Evolutionary conservation across 75 land plant genomes (phyloP), one percentile per base, ranked within the genome.

Genomic region (Pinus albicaulis): DNA sequence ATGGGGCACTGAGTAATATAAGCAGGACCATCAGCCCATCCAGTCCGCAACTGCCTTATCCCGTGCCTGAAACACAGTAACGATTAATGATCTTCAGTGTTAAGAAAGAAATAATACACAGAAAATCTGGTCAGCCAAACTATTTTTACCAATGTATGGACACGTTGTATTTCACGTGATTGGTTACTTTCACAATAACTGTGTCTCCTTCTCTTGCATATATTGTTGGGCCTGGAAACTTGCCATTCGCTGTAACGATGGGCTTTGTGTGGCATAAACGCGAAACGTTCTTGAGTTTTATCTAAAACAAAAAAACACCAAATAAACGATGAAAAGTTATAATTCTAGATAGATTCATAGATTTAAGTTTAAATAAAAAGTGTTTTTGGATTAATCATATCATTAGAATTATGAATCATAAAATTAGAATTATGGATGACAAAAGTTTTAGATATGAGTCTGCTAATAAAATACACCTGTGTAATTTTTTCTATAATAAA

Each of bases 1-100:
- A 94, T 90, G 3, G 98, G 95, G 70, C 98, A 94, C 55, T 94
- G 98, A 34, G 98, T 94, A 12, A 85, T 76, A 36, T 81, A 86
- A 6, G 34, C 68, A 24, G 98, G 90, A 31, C 98, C 98, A 57
- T 94, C 98, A 14, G 89, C 85, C 98, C 98, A 94, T 2, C 71
- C 80, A 48, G 85, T 90, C n/a, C 81, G 62, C 3, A 71, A 38
- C 63, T 94, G 98, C 25, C 83, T 80, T n/a, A 94, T 69, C 14
- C 98, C 98, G 65, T 92, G 95, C 95, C 97, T 92, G 81, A 76
- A 71, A 25, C 75, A 59, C 53, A 48, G 53, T 16, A 11, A 56
- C 68, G 4, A 11, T n/a, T n/a, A n/a, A n/a, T n/a, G 6, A 7
- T 73, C 7, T 17, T 41, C 26, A 73, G 55, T 15, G 22, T 6